Evolutionary conservation across 306 rosid species (phyloP).

Genomic region (Castanea sativa): DNA sequence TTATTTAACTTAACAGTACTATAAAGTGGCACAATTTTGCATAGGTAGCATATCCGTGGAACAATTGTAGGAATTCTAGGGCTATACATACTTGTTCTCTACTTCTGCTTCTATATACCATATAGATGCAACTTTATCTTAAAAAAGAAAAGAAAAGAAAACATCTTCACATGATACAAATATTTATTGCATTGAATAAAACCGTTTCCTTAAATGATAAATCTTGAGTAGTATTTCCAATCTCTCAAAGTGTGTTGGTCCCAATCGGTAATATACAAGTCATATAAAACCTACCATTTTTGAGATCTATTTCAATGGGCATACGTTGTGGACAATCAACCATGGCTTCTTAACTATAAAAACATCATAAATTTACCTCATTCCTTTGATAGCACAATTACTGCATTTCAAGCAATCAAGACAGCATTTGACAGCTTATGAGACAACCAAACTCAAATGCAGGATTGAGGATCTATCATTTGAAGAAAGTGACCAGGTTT

Average conservation of each 20-base stretch:
- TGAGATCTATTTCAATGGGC: not conserved
- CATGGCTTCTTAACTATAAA: not conserved
- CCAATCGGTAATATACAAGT: not conserved
- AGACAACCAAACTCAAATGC: not conserved
- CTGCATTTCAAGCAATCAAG: constrained; percentile 2
- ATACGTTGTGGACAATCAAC: not conserved
- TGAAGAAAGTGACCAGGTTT: constrained; percentile 6
- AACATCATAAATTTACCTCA: not conserved
- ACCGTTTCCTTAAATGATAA: not conserved
- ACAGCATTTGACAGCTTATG: not conserved
- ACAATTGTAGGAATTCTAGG: too few species aligned
- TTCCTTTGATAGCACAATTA: not conserved
- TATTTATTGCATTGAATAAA: not conserved
- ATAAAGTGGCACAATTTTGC: too few species aligned
- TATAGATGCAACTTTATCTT: too few species aligned
- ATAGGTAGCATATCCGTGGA: too few species aligned
- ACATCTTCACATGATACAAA: not conserved
- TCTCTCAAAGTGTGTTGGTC: not conserved
- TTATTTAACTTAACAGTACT: too few species aligned
- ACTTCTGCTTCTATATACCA: too few species aligned
- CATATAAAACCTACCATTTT: not conserved
- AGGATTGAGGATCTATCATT: not conserved
- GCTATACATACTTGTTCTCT: too few species aligned
- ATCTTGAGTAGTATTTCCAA: not conserved
- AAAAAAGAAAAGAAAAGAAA: too few species aligned